Conservation (phyloP, 2,329 filamentous ascomycete species). For the Phyllosticta citriasiana region DNA sequence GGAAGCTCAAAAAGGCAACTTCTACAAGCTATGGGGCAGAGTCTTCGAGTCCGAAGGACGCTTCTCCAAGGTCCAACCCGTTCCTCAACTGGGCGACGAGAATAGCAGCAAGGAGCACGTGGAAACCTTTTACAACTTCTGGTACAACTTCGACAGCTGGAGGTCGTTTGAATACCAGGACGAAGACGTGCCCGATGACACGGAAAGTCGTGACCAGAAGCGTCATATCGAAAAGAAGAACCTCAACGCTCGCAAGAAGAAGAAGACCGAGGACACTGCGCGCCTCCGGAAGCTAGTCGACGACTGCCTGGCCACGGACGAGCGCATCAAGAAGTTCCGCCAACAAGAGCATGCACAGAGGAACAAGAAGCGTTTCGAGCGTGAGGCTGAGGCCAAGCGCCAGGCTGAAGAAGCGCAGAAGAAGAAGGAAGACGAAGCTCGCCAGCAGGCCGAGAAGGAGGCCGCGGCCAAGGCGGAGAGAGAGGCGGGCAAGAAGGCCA, state of each 20-base stretch:
- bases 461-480: slow-evolving; percentile 75
- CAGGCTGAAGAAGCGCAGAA: slow-evolving; percentile 75
- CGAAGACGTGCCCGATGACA: slow-evolving; percentile 97
- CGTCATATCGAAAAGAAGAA: slow-evolving; percentile 98
- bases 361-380: slow-evolving; percentile 88
- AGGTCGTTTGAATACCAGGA: slow-evolving; percentile 95
- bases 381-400: slow-evolving; percentile 84
- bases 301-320: slow-evolving; percentile 71
- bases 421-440: slow-evolving; percentile 74
- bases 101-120: slow-evolving; percentile 82
- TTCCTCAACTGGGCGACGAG: slow-evolving; percentile 75
- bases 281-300: slow-evolving; percentile 86
- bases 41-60: slow-evolving; percentile 88
- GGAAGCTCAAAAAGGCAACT: slow-evolving; percentile 74
- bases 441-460: slow-evolving; percentile 72
- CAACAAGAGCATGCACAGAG: slow-evolving; percentile 85
- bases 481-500: slow-evolving; percentile 84
- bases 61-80: slow-evolving; percentile 85
- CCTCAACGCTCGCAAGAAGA: slow-evolving; percentile 94
- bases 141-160: slow-evolving; percentile 99
- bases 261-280: slow-evolving; percentile 94
- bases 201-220: slow-evolving; percentile 98
- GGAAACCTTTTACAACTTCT: slow-evolving; percentile 98
- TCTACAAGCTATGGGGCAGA: slow-evolving; percentile 86
- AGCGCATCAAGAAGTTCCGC: slow-evolving; percentile 96